A percentile compares a stretch with the other conserved stretches of the same genome.
phyloP scores from a whole-genome alignment of 2,329 filamentous ascomycete species.

The Ophiostoma triangulosporum region DNA sequence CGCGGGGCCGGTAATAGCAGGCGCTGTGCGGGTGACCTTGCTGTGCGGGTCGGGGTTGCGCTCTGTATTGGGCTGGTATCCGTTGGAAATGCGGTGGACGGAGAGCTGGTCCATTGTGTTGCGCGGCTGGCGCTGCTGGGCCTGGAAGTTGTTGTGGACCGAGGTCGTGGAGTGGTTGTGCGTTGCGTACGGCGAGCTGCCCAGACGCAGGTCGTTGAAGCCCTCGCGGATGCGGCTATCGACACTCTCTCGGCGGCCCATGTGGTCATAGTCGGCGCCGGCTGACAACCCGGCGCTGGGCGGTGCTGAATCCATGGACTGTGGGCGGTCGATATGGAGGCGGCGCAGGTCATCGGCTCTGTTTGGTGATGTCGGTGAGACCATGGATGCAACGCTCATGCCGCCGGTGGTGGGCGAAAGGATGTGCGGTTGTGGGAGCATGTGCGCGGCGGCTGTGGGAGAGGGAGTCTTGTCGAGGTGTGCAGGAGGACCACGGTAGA shows the following conservation, averaged over 20 bases:
- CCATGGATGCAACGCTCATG: constrained; percentile 55
- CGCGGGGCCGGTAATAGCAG: constrained; percentile 60
- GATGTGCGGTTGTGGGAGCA: constrained; percentile 28
- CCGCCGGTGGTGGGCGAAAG: constrained; percentile 41
- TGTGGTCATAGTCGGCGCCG: constrained; percentile 13
- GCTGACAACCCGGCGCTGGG: constrained; percentile 16
- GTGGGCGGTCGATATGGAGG: constrained; percentile 24
- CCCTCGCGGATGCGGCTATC: constrained; percentile 65
- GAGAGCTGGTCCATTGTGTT: constrained; percentile 37
- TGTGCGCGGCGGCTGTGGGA: constrained; percentile 36
- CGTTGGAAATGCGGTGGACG: constrained; percentile 48
- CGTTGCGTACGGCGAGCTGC: constrained; percentile 59
- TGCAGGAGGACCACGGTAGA: constrained; percentile 8
- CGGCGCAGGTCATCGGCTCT: constrained; percentile 28
- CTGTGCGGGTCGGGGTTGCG: constrained; percentile 36
- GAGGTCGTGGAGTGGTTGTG: constrained; percentile 66
- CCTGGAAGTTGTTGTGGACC: constrained; percentile 45
- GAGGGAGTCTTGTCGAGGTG: constrained; percentile 47
- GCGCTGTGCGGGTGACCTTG: constrained; percentile 51
- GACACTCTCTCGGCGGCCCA: constrained; percentile 60
- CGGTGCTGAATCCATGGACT: constrained; percentile 27
- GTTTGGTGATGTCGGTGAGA: constrained; percentile 42
- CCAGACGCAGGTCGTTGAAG: constrained; percentile 56
- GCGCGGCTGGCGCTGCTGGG: constrained; percentile 48
- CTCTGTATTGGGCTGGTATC: constrained; percentile 47